Base-by-base conservation (phyloP, 805 yeast species). In the Wickerhamiella nectarea region DNA sequence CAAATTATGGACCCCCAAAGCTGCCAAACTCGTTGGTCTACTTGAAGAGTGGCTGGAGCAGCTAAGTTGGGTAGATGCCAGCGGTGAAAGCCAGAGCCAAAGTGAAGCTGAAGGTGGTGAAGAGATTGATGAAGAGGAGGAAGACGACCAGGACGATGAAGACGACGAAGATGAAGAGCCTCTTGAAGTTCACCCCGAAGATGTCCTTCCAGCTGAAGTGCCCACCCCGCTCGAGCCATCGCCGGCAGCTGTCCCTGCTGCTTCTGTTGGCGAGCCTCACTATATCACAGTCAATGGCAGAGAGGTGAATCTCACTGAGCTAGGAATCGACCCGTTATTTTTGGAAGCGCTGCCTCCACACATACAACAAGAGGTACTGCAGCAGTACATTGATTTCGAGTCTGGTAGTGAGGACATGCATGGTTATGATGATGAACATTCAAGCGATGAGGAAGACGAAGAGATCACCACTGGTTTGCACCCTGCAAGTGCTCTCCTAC, bases 321-420 rank as follows among this genome's bases (percentile, higher is more conserved):
- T 37, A 3, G 46, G 46, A 6, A 44, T 44, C 8, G 47, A 44
- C 17, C 47, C 43, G 5, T 34, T 34, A 8, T 44, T 44, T 14
- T 25, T 44, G 17, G 44, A 35, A 12, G 47, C 42, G 11, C 34
- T 44, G 14, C 47, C 44, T 4, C 44, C 38, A 8, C 26, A 39
- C 14, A 35, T 44, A 10, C 43, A 35, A 11, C 37, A 39, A 10
- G 47, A 44, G 14, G 43, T 39, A 2, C 35, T 44, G 3, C 37
- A 34, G 21, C 31, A 29, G 17, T 38, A 28, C 31, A 12, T 28
- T 28, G 31, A n/a, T 3, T 28, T 28, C n/a, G 31, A 28, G 12
- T 28, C 31, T 10, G 31, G 31, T 7, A 28, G 31, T 15, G 15
- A n/a, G 6, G 15, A 28, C 7, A 2, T 7, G 12, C 14, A 28